Evolutionary conservation across 2,329 filamentous ascomycete species (phyloP).

Genomic region (Uncinocarpus reesii): DNA sequence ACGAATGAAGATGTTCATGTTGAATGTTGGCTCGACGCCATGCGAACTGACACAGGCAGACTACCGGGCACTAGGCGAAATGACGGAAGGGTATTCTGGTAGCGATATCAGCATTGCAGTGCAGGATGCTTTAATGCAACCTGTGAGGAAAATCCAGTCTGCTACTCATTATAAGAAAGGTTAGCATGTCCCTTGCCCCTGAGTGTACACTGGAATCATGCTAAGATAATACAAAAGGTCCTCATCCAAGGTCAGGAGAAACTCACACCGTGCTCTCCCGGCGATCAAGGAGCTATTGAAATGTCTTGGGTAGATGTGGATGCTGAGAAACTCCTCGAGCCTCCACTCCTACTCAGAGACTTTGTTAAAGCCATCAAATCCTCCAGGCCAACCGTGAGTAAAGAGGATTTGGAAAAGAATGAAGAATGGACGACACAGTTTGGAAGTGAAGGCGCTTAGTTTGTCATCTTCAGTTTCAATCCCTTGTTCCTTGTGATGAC

Average conservation of each 20-base stretch:
- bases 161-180: constrained; percentile 94
- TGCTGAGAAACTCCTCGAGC: constrained; percentile 74
- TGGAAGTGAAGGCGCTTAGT: constrained; percentile 70
- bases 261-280: constrained; percentile 81
- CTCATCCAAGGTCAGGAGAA: constrained; percentile 52
- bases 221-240: constrained; percentile 43
- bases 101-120: constrained; percentile 94
- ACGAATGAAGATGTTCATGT: constrained; percentile 87
- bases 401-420: constrained; percentile 72
- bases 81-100: constrained; percentile 89
- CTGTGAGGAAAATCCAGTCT: constrained; percentile 89
- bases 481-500: not conserved
- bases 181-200: constrained; percentile 30
- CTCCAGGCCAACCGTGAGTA: constrained; percentile 79
- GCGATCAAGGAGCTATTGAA: constrained; percentile 72
- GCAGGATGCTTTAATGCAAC: constrained; percentile 94
- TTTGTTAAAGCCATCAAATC: constrained; percentile 86
- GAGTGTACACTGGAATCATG: not conserved
- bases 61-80: constrained; percentile 64
- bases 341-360: constrained; percentile 76
- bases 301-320: constrained; percentile 90
- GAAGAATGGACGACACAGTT: constrained; percentile 94
- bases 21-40: constrained; percentile 85
- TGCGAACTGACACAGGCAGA: constrained; percentile 70
- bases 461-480: not conserved